Evolutionary conservation across 257 asterid genomes (phyloP).

Genomic region (Solanum chiquidenum): DNA sequence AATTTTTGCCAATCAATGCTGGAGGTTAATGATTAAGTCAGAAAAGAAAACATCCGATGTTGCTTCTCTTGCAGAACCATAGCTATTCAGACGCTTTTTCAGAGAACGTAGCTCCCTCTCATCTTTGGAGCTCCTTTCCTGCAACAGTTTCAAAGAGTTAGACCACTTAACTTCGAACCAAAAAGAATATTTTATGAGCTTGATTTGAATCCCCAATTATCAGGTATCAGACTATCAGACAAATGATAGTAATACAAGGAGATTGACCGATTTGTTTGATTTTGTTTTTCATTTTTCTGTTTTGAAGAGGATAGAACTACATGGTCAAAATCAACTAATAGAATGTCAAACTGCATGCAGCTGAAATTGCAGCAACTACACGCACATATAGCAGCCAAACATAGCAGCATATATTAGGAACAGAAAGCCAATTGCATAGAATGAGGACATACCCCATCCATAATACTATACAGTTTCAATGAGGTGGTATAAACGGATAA

Average conservation of each 20-base stretch:
- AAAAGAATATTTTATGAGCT: neutral
- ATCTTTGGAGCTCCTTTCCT: constrained; percentile 61
- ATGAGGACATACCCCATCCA: neutral
- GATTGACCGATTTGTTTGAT: neutral
- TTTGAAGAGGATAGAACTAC: neutral
- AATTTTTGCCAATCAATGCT: constrained; percentile 4
- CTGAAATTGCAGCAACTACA: neutral
- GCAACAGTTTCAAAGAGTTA: neutral
- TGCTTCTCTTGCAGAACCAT: constrained; percentile 76
- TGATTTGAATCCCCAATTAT: neutral
- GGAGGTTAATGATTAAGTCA: constrained; percentile 25
- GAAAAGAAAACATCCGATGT: constrained; percentile 53
- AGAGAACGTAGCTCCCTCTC: constrained; percentile 65
- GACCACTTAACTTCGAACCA: neutral
- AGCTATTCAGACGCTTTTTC: constrained; percentile 55
- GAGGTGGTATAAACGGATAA: neutral
- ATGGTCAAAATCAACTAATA: neutral
- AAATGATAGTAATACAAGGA: neutral
- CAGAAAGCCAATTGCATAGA: neutral
- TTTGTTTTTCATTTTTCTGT: neutral
- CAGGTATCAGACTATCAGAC: neutral
- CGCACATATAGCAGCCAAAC: neutral
- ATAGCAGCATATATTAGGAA: neutral
- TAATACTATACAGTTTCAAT: neutral
- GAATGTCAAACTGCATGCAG: neutral